Evolutionary conservation across 805 yeast genomes (phyloP), one percentile per base, ranked within the genome.

Genomic region (Metschnikowia similis): DNA sequence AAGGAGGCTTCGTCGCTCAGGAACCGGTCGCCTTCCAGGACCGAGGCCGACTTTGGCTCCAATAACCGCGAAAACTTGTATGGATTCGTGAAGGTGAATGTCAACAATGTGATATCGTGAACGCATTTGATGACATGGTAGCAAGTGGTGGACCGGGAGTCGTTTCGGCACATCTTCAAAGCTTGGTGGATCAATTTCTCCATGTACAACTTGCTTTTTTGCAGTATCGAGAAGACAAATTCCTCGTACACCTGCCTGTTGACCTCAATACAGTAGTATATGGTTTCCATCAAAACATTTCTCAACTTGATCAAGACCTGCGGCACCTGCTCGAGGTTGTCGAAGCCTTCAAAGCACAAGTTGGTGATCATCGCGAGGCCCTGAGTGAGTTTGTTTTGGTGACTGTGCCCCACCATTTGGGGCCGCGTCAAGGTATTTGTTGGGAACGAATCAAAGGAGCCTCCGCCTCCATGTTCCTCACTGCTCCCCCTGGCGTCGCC

Each of bases 41-140:
- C n/a, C 11, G 14, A 37, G 21, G 40, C 9, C 27, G 28, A 37
- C 7, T 37, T 14, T 10, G 35, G 47, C 8, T 43, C 48, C 30
- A 49, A 49, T 11, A 51, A 44, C 16, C 47, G 48, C 2, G 55
- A 49, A 16, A 49, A 43, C n/a, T 49, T 54, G 47, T 48, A 49
- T 11, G 59, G 59, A 35, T 54, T 54, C 4, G 59, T 50, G 31
- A 54, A 54, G 8, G 52, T 47, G 42, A 48, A 56, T 30, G 53
- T 42, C 28, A 56, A 49, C 29, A 45, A 17, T 6, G 53, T 48
- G 11, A 56, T 41, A 17, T 50, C 55, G 26, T 51, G 52, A 35
- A 44, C 42, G 11, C 52, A 51, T 35, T 52, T 46, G 32, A 56
- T 52, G 5, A 56, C 42, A 28, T 34, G 48, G 32, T 47, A 55